Conservation (phyloP, 2,329 filamentous ascomycete species). For the Colletotrichum tanaceti region DNA sequence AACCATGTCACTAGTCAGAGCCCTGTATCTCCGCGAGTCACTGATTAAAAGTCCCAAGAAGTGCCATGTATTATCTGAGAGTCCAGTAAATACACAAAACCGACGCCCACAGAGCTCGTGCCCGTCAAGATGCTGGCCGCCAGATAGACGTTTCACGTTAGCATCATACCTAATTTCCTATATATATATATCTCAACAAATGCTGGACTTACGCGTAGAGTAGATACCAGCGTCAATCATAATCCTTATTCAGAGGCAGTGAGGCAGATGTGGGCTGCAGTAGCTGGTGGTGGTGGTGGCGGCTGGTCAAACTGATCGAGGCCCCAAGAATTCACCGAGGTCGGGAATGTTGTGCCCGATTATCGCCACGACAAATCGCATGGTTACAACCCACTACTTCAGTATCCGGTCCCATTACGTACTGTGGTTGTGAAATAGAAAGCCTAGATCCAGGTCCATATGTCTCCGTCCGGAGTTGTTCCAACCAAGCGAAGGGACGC, state of each 20-base stretch:
- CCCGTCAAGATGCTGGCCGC: conserved; percentile 66
- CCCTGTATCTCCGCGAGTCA: background rate
- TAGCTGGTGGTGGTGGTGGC: background rate
- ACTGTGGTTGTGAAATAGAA: background rate
- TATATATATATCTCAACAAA: conserved; percentile 50
- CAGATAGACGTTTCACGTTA: conserved; percentile 45
- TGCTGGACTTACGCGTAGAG: conserved; percentile 58
- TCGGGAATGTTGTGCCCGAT: background rate
- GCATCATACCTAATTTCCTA: conserved; percentile 21
- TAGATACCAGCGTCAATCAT: conserved; percentile 74
- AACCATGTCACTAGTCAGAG: background rate
- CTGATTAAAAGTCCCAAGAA: conserved; percentile 52
- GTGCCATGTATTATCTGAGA: conserved; percentile 69
- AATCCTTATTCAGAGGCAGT: no score
- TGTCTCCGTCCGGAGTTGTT: background rate
- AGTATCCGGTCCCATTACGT: background rate
- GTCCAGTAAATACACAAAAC: conserved; percentile 74
- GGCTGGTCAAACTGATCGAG: background rate
- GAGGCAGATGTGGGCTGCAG: background rate
- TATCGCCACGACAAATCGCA: background rate
- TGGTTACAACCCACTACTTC: background rate
- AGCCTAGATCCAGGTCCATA: background rate
- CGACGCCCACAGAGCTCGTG: conserved; percentile 71
- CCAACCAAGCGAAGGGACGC: no score
- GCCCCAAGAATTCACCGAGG: background rate